phyloP scores from a whole-genome alignment of 164 flowering plant genomes.

The Magnolia kwangsiensis region DNA sequence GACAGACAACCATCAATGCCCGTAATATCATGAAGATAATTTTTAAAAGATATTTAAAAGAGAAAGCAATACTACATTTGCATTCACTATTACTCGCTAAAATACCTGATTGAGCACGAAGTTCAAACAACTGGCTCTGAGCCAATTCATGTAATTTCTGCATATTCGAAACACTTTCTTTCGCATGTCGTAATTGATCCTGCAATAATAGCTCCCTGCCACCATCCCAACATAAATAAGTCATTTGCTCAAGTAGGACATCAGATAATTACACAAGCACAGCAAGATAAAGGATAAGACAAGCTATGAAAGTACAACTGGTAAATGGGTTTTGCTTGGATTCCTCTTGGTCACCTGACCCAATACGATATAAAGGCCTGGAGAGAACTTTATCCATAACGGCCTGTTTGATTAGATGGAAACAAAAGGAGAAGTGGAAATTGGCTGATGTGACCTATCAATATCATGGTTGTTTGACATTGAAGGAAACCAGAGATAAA shows the following conservation, averaged over 20 bases:
- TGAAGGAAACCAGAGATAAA: too few relatives aligned
- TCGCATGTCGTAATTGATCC: constrained; percentile 88
- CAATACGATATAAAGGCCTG: not conserved
- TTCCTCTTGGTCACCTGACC: not conserved
- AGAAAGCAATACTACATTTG: not conserved
- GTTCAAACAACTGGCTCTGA: constrained; percentile 91
- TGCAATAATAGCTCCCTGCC: constrained; percentile 78
- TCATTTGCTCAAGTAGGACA: not conserved
- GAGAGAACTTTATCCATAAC: not conserved
- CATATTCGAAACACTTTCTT: constrained; percentile 92
- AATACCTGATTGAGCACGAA: constrained; percentile 93
- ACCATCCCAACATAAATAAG: not conserved
- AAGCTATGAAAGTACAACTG: not conserved
- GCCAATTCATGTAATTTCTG: constrained; percentile 94
- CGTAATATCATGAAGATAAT: not conserved
- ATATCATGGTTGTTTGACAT: too few relatives aligned
- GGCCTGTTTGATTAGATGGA: too few relatives aligned
- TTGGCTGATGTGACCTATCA: too few relatives aligned
- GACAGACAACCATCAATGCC: not conserved
- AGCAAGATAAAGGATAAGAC: not conserved
- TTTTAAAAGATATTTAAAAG: not conserved
- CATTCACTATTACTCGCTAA: not conserved
- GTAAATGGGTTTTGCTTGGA: not conserved
- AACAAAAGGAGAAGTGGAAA: too few relatives aligned
- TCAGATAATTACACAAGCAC: not conserved